These are phyloP conservation scores for Alternaria sp. DNA, from an alignment of 2,329 filamentous ascomycete genomes.

Conservation along the genomic window DNA sequence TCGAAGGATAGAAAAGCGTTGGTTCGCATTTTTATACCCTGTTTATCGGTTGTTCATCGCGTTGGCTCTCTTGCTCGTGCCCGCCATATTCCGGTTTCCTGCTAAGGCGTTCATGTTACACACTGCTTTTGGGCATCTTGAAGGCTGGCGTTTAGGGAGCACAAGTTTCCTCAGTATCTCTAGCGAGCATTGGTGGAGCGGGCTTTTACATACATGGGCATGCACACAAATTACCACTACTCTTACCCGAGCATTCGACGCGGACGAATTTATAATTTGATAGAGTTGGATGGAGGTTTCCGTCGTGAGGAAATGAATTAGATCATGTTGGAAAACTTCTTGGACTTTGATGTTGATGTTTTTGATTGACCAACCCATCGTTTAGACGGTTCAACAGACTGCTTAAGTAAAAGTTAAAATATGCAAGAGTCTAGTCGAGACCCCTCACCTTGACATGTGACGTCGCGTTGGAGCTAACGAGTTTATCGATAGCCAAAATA, in stretches of 20 bases:
- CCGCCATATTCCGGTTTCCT: slow-evolving; percentile 35
- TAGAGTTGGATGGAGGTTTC: slow-evolving; percentile 27
- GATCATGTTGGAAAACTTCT: slow-evolving; percentile 11
- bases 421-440: background rate
- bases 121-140: slow-evolving; percentile 26
- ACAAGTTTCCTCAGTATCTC: slow-evolving; percentile 44
- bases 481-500: slow-evolving; percentile 42
- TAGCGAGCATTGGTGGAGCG: slow-evolving; percentile 54
- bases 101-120: slow-evolving; percentile 37
- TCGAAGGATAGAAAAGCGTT: slow-evolving; percentile 70
- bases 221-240: slow-evolving; percentile 41
- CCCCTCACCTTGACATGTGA: slow-evolving; percentile 19
- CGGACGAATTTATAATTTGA: slow-evolving; percentile 39
- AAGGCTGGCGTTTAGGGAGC: slow-evolving; percentile 44
- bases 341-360: background rate
- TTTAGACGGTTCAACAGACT: background rate
- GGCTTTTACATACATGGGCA: slow-evolving; percentile 44
- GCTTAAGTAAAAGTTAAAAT: background rate
- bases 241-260: slow-evolving; percentile 19
- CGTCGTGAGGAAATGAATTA: slow-evolving; percentile 21
- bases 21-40: slow-evolving; percentile 34
- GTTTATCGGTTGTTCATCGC: slow-evolving; percentile 31
- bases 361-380: background rate
- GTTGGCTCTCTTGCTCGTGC: slow-evolving; percentile 26
- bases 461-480: slow-evolving; percentile 16